A percentile compares a stretch with the other conserved stretches of the same genome.
These are phyloP conservation scores for Citrus trifoliata DNA, from an alignment of 345 rosid genomes.

Conservation along the genomic window DNA sequence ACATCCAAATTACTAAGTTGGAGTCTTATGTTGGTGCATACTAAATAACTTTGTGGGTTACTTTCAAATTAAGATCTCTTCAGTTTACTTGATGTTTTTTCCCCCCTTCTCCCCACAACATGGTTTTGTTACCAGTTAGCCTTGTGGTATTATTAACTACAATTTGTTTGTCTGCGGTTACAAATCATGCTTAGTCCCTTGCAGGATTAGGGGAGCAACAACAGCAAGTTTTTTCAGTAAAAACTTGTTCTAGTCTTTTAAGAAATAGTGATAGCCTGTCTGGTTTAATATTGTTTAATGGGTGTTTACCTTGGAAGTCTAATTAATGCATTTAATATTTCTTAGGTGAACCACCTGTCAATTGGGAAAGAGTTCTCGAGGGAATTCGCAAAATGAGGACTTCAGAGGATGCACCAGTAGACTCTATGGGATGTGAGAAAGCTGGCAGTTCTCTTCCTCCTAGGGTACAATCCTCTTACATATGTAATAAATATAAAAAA, in stretches of 20 bases:
- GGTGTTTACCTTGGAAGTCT: not conserved
- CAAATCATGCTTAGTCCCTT: not conserved
- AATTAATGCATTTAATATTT: constrained; percentile 7
- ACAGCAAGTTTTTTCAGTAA: too few relatives aligned
- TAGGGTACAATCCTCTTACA: constrained; percentile 34
- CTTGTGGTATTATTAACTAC: too few relatives aligned
- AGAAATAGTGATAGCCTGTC: not conserved
- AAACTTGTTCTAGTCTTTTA: not conserved
- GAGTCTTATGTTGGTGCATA: not conserved
- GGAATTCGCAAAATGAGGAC: constrained; percentile 69
- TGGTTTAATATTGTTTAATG: not conserved
- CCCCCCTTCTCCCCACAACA: not conserved
- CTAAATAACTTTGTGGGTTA: not conserved
- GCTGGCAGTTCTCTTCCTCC: constrained; percentile 69
- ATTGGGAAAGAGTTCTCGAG: constrained; percentile 64
- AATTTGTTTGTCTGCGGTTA: not conserved
- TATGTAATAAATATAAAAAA: not conserved
- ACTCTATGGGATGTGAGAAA: constrained; percentile 79
- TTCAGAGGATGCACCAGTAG: constrained; percentile 68
- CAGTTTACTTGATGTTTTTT: too few relatives aligned
- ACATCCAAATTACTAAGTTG: not conserved
- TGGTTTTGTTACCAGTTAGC: not conserved
- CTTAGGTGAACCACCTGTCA: constrained; percentile 45
- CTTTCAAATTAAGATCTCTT: too few relatives aligned
- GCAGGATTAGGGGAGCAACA: too few relatives aligned